Evolutionary conservation across 805 yeast genomes (phyloP), one percentile per base, ranked within the genome.

Genomic region (Isabelozyma rhagii): DNA sequence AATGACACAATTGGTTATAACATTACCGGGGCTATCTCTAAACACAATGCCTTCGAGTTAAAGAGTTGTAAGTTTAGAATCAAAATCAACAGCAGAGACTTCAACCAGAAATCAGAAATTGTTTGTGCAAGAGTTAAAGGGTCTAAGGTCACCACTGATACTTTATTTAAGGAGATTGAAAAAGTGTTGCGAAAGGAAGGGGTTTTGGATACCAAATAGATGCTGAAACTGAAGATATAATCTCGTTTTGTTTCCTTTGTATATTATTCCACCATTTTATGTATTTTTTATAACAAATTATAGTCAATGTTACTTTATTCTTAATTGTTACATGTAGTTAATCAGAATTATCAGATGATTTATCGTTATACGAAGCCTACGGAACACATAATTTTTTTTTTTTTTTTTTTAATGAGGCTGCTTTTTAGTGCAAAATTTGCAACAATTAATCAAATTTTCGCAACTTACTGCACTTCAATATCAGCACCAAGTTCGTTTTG

Each of bases 121-220:
- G 77, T 77, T 13, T 83, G 88, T 59, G 79, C 77, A 17, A 82
- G 83, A 62, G 77, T 79, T 31, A 82, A 80, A 54, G 94, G 94
- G 6, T 84, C 91, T 1, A 67, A 74, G 31, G 81, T 79, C 54
- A 81, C 89, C 6, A 78, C 87, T 47, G 77, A 69, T 36, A 82
- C 82, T 52, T 70, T 87, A 55, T 80, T 80, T 53, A 70, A 67
- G 49, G 92, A 87, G 60, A 78, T 86, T 54, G 83, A 81, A 56
- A 82, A 80, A 60, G 87, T 86, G 34, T 70, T 87, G 57, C 72
- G 71, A 46, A 82, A 83, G 62, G 91, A 86, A 63, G 82, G 83
- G 34, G 87, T 84, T 27, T 66, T 83, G 67, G 78, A 73, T 40
- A 4, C 41, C 41, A 39, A 39, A 15, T 39, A 39, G 42, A 21